Percentiles rank a stretch among this genome's conserved stretches.
Conservation (phyloP, 2,329 filamentous ascomycete species). For the Geosmithia morbida region DNA sequence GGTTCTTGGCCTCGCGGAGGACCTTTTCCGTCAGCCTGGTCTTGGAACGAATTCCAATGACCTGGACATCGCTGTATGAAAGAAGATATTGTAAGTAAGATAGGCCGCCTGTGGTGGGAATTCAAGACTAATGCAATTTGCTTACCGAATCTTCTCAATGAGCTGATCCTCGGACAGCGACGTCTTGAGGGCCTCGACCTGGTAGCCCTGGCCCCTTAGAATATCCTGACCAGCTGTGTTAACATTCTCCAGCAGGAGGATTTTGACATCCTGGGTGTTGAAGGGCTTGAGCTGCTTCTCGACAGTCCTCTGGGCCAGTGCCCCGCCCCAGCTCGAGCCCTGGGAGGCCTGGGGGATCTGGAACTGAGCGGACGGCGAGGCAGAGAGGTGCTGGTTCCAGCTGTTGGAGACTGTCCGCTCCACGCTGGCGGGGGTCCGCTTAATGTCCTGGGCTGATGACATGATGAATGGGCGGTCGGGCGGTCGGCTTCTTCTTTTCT, state of each 20-base stretch:
- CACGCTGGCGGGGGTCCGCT: conserved; percentile 12
- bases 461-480: conserved; percentile 12
- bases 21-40: conserved; percentile 84
- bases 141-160: conserved; percentile 88
- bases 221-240: conserved; percentile 82
- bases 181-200: conserved; percentile 82
- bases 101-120: too few species aligned
- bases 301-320: conserved; percentile 16
- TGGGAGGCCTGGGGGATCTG: conserved; percentile 53
- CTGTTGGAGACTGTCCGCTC: conserved; percentile 34
- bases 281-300: conserved; percentile 86
- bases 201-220: conserved; percentile 75
- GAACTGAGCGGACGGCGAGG: conserved; percentile 62
- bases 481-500: not conserved
- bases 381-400: conserved; percentile 46
- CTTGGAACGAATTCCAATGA: conserved; percentile 96
- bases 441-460: conserved; percentile 34
- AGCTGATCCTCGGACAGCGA: conserved; percentile 85
- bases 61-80: conserved; percentile 66
- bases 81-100: not conserved
- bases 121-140: not conserved
- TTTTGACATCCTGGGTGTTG: conserved; percentile 90
- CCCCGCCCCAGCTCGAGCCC: conserved; percentile 43
- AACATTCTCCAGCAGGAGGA: conserved; percentile 88
- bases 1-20: conserved; percentile 76